Conservation (phyloP, 148 eudicot species). For the Polygonum aviculare region DNA sequence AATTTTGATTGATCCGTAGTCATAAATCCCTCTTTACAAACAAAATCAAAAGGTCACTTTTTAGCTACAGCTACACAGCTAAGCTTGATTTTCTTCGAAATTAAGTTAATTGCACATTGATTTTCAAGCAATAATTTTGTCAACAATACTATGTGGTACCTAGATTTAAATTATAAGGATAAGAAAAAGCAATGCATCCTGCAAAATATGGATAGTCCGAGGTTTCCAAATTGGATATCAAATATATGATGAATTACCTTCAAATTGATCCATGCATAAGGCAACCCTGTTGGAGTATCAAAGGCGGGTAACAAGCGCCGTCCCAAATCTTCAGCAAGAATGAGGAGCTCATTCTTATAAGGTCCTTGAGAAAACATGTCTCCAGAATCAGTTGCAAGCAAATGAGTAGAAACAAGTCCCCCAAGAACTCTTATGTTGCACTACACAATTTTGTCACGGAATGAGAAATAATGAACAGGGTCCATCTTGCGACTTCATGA, state of each 20-base stretch:
- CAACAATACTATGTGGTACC: background rate
- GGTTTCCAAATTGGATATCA: background rate
- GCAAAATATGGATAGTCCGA: background rate
- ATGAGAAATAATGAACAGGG: conserved; percentile 30
- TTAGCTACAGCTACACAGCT: conserved; percentile 12
- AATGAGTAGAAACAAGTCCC: conserved; percentile 99
- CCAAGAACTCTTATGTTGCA: conserved; percentile 99
- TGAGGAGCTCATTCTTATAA: conserved; percentile 72
- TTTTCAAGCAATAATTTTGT: background rate
- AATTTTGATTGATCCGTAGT: conserved; percentile 47
- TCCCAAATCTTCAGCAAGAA: conserved; percentile 84
- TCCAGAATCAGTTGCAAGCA: conserved; percentile 99
- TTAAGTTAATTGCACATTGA: background rate
- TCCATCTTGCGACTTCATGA: background rate
- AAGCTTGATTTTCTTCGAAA: background rate
- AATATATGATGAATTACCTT: conserved; percentile 45
- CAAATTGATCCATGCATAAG: conserved; percentile 97
- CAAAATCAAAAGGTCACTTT: conserved; percentile 34
- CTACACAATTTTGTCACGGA: conserved; percentile 53
- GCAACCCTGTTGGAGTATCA: conserved; percentile 83
- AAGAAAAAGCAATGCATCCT: background rate
- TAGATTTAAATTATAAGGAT: background rate
- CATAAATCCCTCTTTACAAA: conserved; percentile 51
- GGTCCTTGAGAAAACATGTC: conserved; percentile 81
- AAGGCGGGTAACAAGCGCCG: conserved; percentile 80